Evolutionary conservation across 352 stramenopile species (phyloP), one percentile per base, ranked within the genome.

Genomic region (Phytophthora litchii): DNA sequence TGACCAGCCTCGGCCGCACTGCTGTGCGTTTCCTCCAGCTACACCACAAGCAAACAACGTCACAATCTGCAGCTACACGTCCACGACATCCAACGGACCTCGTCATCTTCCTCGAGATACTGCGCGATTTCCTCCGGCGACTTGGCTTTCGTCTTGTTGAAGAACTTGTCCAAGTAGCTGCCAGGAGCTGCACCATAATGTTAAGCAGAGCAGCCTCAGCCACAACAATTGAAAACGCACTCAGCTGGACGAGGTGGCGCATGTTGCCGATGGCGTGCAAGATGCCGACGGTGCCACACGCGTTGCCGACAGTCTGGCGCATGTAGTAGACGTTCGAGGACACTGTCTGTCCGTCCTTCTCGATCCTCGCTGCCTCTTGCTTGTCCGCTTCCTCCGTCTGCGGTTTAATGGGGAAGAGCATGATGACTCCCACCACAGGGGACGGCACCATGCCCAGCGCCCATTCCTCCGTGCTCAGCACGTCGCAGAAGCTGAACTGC

Each of bases 241-340:
- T 61, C 20, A 92, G 72, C 14, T 78, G 52, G 10, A 93, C 66
- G n/a, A 79, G 65, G 14, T 94, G 69, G 17, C 85, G 79, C 69
- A 86, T 89, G 76, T 99, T 99, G 21, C 91, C 86, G 23, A 98
- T 74, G 12, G 94, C 88, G 78, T 99, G 95, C 27, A 99, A 74
- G 20, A 99, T 81, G 19, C 92, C 96, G 68, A 99, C 89, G 1
- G 96, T 99, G 16, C 96, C 96, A 57, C 96, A 99, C 7, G 96
- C 96, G 73, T 99, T 99, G 23, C 94, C 87, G 38, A 99, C 96
- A n/a, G 94, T 97, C 74, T 99, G 96, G 58, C 97, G 96, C 83
- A 94, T 96, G 74, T 91, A 96, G 67, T 94, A 96, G 20, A 95
- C 84, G 34, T 85, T 78, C 23, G 78, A 55, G 20, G 84, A 90